phyloP scores from a whole-genome alignment of 2,329 filamentous ascomycete genomes.

The Trichothecium roseum region DNA sequence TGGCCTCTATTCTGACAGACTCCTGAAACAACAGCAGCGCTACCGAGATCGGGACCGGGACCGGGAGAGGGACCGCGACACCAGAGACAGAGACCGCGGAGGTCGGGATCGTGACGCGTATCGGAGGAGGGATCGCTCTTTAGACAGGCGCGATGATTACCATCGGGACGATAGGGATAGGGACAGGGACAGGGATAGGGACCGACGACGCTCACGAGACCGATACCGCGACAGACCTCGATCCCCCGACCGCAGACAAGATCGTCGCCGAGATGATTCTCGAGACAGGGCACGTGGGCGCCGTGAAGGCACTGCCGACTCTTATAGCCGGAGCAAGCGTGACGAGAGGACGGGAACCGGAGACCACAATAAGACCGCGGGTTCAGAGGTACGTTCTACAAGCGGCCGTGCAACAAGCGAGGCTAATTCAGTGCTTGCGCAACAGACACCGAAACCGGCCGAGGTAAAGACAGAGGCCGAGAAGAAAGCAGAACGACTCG shows the following conservation, averaged over 20 bases:
- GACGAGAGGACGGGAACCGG: slow-evolving; percentile 47
- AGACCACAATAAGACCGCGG: slow-evolving; percentile 37
- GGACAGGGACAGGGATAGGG: slow-evolving; percentile 38
- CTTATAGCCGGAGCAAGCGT: slow-evolving; percentile 53
- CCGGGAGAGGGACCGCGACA: slow-evolving; percentile 43
- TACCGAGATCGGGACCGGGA: slow-evolving; percentile 43
- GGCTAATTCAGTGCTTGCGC: slow-evolving; percentile 6
- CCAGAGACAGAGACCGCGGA: slow-evolving; percentile 37
- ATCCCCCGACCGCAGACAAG: slow-evolving; percentile 48
- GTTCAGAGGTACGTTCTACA: slow-evolving; percentile 43
- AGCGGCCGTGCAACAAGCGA: slow-evolving; percentile 7
- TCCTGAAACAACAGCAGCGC: slow-evolving; percentile 36
- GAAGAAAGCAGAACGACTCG: slow-evolving; percentile 67
- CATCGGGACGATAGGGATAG: slow-evolving; percentile 55
- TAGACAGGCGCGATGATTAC: slow-evolving; percentile 60
- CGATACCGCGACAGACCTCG: slow-evolving; percentile 47
- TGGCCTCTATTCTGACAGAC: slow-evolving; percentile 27
- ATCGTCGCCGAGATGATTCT: slow-evolving; percentile 60
- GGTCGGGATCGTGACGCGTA: slow-evolving; percentile 46
- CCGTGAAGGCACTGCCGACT: slow-evolving; percentile 63
- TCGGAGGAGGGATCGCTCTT: slow-evolving; percentile 59
- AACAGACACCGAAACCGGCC: slow-evolving; percentile 40
- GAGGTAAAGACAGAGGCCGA: slow-evolving; percentile 55
- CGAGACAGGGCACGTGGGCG: slow-evolving; percentile 53
- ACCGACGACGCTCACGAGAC: slow-evolving; percentile 56